phyloP scores from a whole-genome alignment of 129 eudicot genomes.

The Pittosporum tobira region DNA sequence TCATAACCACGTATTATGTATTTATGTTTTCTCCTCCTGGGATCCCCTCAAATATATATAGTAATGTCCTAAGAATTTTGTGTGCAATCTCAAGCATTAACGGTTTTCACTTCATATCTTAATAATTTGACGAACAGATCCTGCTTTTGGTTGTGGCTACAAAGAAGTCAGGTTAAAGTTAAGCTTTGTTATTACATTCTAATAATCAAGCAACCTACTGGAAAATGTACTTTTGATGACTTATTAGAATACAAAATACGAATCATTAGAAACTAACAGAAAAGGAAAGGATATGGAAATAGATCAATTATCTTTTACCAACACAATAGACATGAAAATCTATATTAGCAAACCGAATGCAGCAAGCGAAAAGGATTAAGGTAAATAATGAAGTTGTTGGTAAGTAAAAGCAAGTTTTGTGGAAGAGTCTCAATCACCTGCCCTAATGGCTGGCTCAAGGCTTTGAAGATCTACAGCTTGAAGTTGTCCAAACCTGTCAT shows the following conservation, averaged over 20 bases:
- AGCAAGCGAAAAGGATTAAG: neutral
- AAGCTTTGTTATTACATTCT: neutral
- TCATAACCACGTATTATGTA: too few species aligned
- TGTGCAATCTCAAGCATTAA: too few species aligned
- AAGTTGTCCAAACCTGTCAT: slow-evolving; percentile 89
- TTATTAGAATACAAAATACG: neutral
- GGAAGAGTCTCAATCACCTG: slow-evolving; percentile 42
- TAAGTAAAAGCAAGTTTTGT: neutral
- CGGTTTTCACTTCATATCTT: too few species aligned
- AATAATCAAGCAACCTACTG: neutral
- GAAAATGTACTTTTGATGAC: neutral
- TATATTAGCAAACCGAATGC: neutral
- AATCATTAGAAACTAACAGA: too few species aligned
- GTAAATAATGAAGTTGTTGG: neutral
- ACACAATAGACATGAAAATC: neutral
- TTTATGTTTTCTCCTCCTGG: too few species aligned
- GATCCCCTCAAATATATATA: too few species aligned
- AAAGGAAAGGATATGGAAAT: neutral
- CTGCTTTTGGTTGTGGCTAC: neutral
- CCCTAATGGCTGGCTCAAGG: slow-evolving; percentile 87
- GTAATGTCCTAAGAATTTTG: too few species aligned
- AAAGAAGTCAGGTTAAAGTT: too few species aligned
- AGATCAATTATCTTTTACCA: neutral
- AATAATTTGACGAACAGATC: too few species aligned
- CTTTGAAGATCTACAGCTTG: slow-evolving; percentile 94